Evolutionary conservation across 2,329 filamentous ascomycete genomes (phyloP).

Genomic region (Fusarium oxysporum): DNA sequence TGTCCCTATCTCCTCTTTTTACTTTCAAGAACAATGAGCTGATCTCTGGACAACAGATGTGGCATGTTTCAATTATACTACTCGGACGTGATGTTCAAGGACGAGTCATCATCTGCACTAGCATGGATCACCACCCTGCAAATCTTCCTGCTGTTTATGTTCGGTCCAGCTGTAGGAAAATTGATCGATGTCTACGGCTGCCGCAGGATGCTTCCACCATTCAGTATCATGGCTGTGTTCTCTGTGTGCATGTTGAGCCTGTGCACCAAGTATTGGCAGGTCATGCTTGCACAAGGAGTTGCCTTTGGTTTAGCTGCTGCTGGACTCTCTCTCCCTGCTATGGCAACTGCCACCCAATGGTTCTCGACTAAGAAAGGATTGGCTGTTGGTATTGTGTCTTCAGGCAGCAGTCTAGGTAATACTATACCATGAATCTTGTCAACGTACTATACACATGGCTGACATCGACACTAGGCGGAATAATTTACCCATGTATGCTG

Average conservation of each 20-base stretch:
- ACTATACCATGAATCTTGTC: too few relatives aligned
- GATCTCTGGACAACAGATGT: not conserved
- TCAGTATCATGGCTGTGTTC: not conserved
- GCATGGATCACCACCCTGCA: not conserved
- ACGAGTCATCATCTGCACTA: not conserved
- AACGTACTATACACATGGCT: too few relatives aligned
- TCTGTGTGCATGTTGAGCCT: not conserved
- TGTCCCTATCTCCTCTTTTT: not conserved
- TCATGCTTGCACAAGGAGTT: not conserved
- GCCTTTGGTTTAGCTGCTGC: not conserved
- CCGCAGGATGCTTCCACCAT: not conserved
- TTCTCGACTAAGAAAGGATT: not conserved
- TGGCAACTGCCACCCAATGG: not conserved
- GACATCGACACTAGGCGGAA: not conserved
- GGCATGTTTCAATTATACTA: slow-evolving; percentile 1
- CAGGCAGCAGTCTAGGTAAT: not conserved
- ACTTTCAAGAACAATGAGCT: not conserved
- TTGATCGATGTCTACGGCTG: not conserved
- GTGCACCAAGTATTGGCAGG: not conserved
- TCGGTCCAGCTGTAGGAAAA: not conserved
- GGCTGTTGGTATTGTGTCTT: slow-evolving; percentile 2
- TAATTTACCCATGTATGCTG: not conserved
- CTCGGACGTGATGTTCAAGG: not conserved
- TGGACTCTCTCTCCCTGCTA: not conserved
- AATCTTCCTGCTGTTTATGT: not conserved